These are phyloP conservation scores for Kwoniella shandongensis DNA, from an alignment of 768 basidiomycete species.

Conservation along the genomic window DNA sequence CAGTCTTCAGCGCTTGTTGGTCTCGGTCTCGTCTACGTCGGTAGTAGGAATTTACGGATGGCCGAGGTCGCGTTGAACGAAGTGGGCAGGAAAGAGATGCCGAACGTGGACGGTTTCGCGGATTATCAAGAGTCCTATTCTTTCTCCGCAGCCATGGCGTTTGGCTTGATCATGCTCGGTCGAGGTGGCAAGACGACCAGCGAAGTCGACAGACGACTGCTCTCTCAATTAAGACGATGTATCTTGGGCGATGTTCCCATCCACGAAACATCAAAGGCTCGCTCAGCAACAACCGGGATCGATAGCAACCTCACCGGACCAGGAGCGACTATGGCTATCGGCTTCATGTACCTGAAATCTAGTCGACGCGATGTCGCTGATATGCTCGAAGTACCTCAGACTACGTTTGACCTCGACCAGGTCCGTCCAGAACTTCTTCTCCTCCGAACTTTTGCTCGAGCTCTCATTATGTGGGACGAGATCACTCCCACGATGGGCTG, in stretches of 20 bases:
- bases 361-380: slow-evolving; percentile 81
- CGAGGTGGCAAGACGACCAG: slow-evolving; percentile 66
- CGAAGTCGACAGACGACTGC: slow-evolving; percentile 70
- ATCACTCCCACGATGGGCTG: slow-evolving; percentile 73
- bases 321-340: slow-evolving; percentile 83
- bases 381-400: slow-evolving; percentile 77
- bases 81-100: slow-evolving; percentile 73
- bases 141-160: slow-evolving; percentile 79
- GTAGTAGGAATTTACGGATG: slow-evolving; percentile 82
- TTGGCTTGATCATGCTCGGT: slow-evolving; percentile 95
- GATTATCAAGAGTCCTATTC: slow-evolving; percentile 92
- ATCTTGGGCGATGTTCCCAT: slow-evolving; percentile 66
- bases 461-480: slow-evolving; percentile 81
- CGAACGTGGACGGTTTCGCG: slow-evolving; percentile 77
- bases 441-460: slow-evolving; percentile 71
- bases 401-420: slow-evolving; percentile 72
- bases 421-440: slow-evolving; percentile 86
- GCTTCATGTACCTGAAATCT: slow-evolving; percentile 87
- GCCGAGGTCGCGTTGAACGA: slow-evolving; percentile 87
- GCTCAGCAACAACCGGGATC: slow-evolving; percentile 54
- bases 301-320: slow-evolving; percentile 90
- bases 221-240: slow-evolving; percentile 69
- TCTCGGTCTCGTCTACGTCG: slow-evolving; percentile 85
- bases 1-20: slow-evolving; percentile 86
- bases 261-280: slow-evolving; percentile 31